Evolutionary conservation across 148 eudicot species (phyloP).

Genomic region (Salicornia ramosissima): DNA sequence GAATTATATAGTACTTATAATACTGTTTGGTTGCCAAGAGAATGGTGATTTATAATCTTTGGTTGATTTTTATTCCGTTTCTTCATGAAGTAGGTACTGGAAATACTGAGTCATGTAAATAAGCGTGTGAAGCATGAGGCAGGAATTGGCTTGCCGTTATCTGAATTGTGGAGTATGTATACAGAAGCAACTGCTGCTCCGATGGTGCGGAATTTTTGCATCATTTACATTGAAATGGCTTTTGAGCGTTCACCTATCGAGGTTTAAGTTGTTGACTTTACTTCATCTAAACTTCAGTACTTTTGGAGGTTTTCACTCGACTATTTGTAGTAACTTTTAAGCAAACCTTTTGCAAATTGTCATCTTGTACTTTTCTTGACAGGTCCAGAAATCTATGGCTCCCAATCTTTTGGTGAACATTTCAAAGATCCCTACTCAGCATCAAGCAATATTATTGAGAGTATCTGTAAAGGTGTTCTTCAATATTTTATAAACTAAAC

Average conservation of each 20-base stretch:
- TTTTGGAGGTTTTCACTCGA: not conserved
- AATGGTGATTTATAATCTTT: not conserved
- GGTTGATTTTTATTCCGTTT: not conserved
- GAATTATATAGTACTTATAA: not conserved
- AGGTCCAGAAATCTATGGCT: conserved; percentile 75
- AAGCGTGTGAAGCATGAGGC: conserved; percentile 91
- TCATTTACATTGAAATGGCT: conserved; percentile 94
- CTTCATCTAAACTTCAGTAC: not conserved
- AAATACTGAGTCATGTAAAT: conserved; percentile 86
- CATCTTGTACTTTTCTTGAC: conserved; percentile 20
- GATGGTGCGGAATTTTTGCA: conserved; percentile 89
- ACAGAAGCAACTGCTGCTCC: conserved; percentile 54
- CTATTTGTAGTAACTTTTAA: not conserved
- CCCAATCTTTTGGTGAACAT: conserved; percentile 59
- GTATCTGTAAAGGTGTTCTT: conserved; percentile 52
- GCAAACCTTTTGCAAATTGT: not conserved
- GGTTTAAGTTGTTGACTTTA: conserved; percentile 36
- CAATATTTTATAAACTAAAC: not conserved
- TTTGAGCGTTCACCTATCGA: conserved; percentile 57
- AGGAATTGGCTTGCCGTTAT: conserved; percentile 71
- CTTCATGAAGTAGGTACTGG: conserved; percentile 53
- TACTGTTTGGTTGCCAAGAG: not conserved
- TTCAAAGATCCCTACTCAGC: conserved; percentile 82
- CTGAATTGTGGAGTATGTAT: conserved; percentile 73
- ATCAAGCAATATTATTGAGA: conserved; percentile 81